A percentile compares a stretch with the other conserved stretches of the same genome.
Conservation (phyloP, 345 rosid species). For the Laguncularia racemosa region DNA sequence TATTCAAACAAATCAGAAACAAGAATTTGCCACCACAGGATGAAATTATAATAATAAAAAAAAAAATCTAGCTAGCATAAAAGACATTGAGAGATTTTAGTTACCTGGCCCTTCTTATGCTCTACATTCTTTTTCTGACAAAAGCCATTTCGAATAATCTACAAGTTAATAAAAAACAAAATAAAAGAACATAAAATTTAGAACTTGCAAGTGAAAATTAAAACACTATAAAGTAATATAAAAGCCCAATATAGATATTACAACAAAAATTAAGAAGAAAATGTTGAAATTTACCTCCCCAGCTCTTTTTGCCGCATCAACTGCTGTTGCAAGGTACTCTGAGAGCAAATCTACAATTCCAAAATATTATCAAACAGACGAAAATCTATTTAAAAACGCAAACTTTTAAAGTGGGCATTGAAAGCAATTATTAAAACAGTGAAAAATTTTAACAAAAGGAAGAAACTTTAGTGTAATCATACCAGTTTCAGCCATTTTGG, state of each 20-base stretch:
- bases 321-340: conserved; percentile 56
- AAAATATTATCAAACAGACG: not conserved
- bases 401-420: too few species aligned
- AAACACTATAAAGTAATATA: not conserved
- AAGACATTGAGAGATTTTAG: not conserved
- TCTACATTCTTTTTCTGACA: conserved; percentile 83
- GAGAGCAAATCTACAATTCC: conserved; percentile 41
- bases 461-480: not conserved
- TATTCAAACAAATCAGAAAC: too few species aligned
- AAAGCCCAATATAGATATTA: not conserved
- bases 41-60: not conserved
- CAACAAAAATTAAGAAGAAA: not conserved
- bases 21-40: not conserved
- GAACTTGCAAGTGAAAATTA: not conserved
- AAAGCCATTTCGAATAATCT: conserved; percentile 79
- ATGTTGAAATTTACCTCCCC: conserved; percentile 42
- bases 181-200: not conserved
- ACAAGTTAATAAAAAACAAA: conserved; percentile 5
- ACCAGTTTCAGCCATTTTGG: conserved; percentile 53
- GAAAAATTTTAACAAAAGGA: not conserved
- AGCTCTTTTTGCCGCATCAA: conserved; percentile 85
- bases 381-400: too few species aligned
- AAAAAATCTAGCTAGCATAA: not conserved
- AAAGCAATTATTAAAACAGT: not conserved
- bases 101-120: conserved; percentile 78